Evolutionary conservation across 306 rosid species (phyloP).

Genomic region (Prunus persica): Prunus_persica_NCBIv2 NC_034013.1:9475501-9476000

Average conservation of each 20-base stretch:
- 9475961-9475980: neutral
- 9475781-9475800: neutral
- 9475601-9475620: neutral
- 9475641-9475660: neutral
- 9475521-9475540: neutral
- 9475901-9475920: neutral
- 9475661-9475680: neutral
- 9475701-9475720: neutral
- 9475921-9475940: neutral
- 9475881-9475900: neutral
- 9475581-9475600: neutral
- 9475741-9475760: neutral
- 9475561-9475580: neutral
- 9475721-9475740: neutral
- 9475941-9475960: neutral
- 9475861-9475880: neutral
- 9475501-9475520: neutral
- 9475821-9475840: neutral
- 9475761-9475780: neutral
- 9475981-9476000: neutral
- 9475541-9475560: neutral
- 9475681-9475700: neutral
- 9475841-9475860: neutral
- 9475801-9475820: neutral
- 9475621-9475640: too few relatives aligned